Evolutionary conservation across 306 rosid genomes (phyloP), one percentile per base, ranked within the genome.

Genomic region (Hippophae rhamnoides): DNA sequence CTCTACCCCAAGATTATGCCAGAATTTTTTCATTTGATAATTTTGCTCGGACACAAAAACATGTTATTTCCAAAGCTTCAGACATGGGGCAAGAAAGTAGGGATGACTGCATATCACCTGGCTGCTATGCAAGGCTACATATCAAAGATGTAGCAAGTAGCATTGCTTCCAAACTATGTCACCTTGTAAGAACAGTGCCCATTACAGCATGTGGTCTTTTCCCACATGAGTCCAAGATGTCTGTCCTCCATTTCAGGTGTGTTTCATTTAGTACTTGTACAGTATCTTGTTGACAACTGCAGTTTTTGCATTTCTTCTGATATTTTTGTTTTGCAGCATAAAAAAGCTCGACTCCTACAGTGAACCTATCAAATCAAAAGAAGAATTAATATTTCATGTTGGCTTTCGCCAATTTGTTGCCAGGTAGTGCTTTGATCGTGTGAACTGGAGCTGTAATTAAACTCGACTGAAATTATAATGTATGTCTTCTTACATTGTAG

Each of bases 371-470:
- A 92, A 84, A 76, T 67, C 95, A 60, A 92, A 92, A 78, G 99
- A 92, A 63, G 94, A 88, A 67, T 68, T 92, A 44, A 60, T 85
- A 61, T 92, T 92, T 72, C 88, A 92, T 77, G 96, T 82, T 65
- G 99, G 99, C 57, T 92, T 92, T 80, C 96, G 99, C 60, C 99
- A 88, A 67, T 92, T 88, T 74, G 67, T 92, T 80, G 95, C 90
- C 43, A 79, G 95, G 97, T 89, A 74, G 54, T 54, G 54, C 59
- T 63, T 47, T 50, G 52, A 40, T 58, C n/a, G 44, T 23, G 43
- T 8, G 10, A 46, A 51, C 52, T 45, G 8, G 66, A 56, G 9
- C 47, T 13, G 47, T 18, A 58, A 10, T 31, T 54, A 52, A 63
- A 18, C 23, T 41, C 47, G 58, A 50, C 46, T n/a, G 12, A 25